A percentile compares a stretch with the other conserved stretches of the same genome.
Conservation (phyloP, 2,329 filamentous ascomycete genomes). For the Colletotrichum phormii region DNA sequence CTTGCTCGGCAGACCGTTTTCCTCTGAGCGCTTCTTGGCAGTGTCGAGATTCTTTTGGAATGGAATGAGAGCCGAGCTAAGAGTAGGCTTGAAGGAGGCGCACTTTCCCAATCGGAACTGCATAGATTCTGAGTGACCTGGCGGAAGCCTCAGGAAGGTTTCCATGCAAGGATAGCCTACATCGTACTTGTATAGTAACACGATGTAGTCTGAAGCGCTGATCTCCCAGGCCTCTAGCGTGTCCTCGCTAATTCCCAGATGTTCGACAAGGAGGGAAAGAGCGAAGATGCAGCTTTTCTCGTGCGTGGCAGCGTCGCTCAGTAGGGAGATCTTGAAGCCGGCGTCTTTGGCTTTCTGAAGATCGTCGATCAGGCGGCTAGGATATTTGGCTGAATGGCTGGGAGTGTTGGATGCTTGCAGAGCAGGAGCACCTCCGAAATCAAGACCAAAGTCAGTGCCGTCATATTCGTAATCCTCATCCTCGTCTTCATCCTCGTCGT, state of each 20-base stretch:
- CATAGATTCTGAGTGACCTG: constrained; percentile 45
- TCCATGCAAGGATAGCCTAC: constrained; percentile 72
- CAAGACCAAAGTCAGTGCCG: constrained; percentile 48
- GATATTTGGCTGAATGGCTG: constrained; percentile 39
- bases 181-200: constrained; percentile 76
- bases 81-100: constrained; percentile 76
- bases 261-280: constrained; percentile 75
- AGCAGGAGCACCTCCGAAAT: constrained; percentile 39
- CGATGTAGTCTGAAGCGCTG: constrained; percentile 73
- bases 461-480: constrained; percentile 46
- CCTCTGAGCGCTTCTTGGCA: not conserved
- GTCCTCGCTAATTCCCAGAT: constrained; percentile 79
- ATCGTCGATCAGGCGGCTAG: constrained; percentile 61
- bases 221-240: constrained; percentile 84
- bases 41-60: constrained; percentile 51
- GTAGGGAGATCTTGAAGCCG: constrained; percentile 77
- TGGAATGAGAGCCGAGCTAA: constrained; percentile 61
- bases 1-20: not conserved
- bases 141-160: constrained; percentile 58
- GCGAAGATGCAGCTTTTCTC: constrained; percentile 64
- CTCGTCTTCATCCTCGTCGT: constrained; percentile 47
- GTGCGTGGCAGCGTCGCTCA: constrained; percentile 57
- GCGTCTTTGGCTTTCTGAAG: constrained; percentile 69
- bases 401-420: constrained; percentile 43
- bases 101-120: constrained; percentile 78